phyloP scores from a whole-genome alignment of 148 eudicot species.

The Diospyros lotus region DNA sequence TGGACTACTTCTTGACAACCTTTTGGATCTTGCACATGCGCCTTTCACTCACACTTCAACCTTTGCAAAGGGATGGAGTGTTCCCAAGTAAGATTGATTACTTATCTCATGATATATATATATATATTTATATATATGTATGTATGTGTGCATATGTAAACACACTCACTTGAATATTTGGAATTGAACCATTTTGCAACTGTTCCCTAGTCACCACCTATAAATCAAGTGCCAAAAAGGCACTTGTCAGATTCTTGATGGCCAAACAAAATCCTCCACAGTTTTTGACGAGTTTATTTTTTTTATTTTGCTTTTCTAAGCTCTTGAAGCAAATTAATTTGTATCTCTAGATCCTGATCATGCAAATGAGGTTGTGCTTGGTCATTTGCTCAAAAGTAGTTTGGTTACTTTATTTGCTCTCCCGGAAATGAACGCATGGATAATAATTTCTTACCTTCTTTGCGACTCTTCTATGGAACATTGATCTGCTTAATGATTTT shows the following conservation, averaged over 20 bases:
- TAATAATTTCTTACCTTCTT: not conserved
- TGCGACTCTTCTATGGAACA: not conserved
- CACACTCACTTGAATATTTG: not conserved
- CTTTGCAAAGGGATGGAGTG: constrained; percentile 95
- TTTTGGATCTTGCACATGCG: constrained; percentile 94
- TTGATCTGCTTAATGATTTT: not conserved
- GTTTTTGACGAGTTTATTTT: not conserved
- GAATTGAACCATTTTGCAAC: not conserved
- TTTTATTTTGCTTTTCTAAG: not conserved
- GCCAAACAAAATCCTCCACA: not conserved
- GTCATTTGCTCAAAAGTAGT: not conserved
- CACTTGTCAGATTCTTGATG: constrained; percentile 3
- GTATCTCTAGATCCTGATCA: not conserved
- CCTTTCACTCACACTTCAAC: constrained; percentile 95
- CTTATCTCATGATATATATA: not conserved
- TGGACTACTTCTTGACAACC: constrained; percentile 90
- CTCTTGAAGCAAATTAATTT: not conserved
- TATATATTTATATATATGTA: too few species aligned
- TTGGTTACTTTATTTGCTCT: not conserved
- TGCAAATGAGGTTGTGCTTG: not conserved
- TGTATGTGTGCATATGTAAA: not conserved
- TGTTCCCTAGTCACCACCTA: not conserved
- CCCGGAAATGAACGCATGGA: not conserved
- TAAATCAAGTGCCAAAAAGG: not conserved
- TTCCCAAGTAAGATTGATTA: constrained; percentile 59